Evolutionary conservation across 345 rosid species (phyloP).

Genomic region (Conringia planisiliqua): DNA sequence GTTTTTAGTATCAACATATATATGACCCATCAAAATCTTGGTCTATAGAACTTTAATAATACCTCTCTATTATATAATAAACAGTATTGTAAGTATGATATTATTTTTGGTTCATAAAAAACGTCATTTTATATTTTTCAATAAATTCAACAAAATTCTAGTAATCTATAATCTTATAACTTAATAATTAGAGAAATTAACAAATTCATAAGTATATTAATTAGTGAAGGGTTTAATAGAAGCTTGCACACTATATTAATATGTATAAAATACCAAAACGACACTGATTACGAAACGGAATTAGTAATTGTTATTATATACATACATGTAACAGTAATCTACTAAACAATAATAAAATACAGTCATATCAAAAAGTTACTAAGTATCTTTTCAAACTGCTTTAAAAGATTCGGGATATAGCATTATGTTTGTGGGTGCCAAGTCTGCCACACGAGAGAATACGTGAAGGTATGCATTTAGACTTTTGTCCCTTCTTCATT

Average conservation of each 20-base stretch:
- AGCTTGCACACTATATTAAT: not conserved
- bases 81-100: not conserved
- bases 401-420: not conserved
- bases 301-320: not conserved
- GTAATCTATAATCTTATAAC: not conserved
- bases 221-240: not conserved
- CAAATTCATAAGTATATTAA: not conserved
- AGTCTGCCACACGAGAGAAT: conserved; percentile 10
- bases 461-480: conserved; percentile 1
- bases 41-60: not conserved
- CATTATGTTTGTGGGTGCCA: conserved; percentile 1
- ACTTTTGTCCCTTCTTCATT: not conserved
- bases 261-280: not conserved
- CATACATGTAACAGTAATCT: not conserved
- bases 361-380: not conserved
- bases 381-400: not conserved
- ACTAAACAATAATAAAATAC: not conserved
- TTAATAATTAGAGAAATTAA: not conserved
- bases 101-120: not conserved
- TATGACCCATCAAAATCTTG: not conserved
- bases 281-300: not conserved
- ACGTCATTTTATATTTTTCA: not conserved
- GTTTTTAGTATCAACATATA: not conserved
- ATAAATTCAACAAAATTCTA: not conserved
- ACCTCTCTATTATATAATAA: too few species aligned